Base-by-base conservation (phyloP, 164 flowering plant species). In the Annona squamosa region DNA sequence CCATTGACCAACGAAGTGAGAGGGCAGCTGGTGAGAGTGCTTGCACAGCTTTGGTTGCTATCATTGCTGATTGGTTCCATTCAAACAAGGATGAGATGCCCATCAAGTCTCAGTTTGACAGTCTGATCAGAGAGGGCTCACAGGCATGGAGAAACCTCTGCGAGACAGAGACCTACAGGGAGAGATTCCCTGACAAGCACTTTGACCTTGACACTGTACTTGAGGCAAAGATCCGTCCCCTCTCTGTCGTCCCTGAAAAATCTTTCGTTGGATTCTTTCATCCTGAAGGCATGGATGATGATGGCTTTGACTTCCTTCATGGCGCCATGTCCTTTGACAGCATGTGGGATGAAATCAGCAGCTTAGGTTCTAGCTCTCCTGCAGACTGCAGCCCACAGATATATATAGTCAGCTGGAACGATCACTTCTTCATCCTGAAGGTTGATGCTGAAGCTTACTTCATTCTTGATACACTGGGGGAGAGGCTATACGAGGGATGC, bases 11-110 rank as follows among this genome's bases (percentile, higher is more conserved):
- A 75, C 79, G 98, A 70, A 93, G 93, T 72, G 99, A 93, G 78
- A 82, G 87, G 18, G 99, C 97, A 46, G 97, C 98, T 42, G 99
- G 99, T 5, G 98, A 90, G 82, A 96, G 99, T 77, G 99, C 99
- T 57, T 96, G 99, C 63, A 91, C 98, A 2, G 97, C 91, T 45
- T 89, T 96, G 43, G 99, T 93, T 67, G 97, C 99, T 63, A 98
- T 96, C 0, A 90, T 96, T 76, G 95, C 99, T 10, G 91, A 96
- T 77, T 96, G 99, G 99, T 83, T 96, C 75, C 96, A 91, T 70
- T 82, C 74, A 69, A 91, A 88, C 83, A 83, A 48, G 26, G 89
- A 84, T 56, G 72, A 78, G 65, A 84, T 95, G 90, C 99, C 98
- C 59, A 88, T 91, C 62, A 93, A 89, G 79, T 95, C 97, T 48